Evolutionary conservation across 2,329 filamentous ascomycete genomes (phyloP).

Genomic region (Scorias spongiosa): DNA sequence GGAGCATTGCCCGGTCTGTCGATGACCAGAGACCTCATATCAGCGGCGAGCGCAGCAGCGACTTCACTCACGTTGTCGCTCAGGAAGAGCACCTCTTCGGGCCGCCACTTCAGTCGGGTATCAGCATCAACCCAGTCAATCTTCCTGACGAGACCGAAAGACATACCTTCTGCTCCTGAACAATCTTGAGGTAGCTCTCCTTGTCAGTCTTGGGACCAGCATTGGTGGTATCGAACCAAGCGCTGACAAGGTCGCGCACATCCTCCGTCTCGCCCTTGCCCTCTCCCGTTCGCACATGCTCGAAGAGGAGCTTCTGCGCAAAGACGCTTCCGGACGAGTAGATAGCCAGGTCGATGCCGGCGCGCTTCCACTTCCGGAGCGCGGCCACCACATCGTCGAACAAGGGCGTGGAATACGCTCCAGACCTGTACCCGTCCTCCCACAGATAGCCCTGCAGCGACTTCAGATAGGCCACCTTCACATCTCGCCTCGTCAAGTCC

Average conservation of each 20-base stretch:
- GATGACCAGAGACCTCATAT: conserved; percentile 28
- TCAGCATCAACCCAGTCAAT: neutral
- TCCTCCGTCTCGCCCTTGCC: conserved; percentile 41
- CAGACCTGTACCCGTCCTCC: conserved; percentile 56
- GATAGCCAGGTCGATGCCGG: conserved; percentile 48
- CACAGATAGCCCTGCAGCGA: conserved; percentile 67
- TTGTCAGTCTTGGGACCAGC: conserved; percentile 58
- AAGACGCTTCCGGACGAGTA: conserved; percentile 71
- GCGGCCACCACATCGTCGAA: conserved; percentile 55
- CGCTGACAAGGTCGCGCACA: conserved; percentile 42
- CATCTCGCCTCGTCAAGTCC: conserved; percentile 55
- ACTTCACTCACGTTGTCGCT: conserved; percentile 58
- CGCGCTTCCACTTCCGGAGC: conserved; percentile 37
- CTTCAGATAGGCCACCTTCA: conserved; percentile 66
- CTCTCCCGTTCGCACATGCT: conserved; percentile 29
- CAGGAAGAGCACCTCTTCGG: conserved; percentile 54
- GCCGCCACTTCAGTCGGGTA: conserved; percentile 23
- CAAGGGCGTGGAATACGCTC: conserved; percentile 54
- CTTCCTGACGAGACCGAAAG: neutral
- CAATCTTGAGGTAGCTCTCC: conserved; percentile 53
- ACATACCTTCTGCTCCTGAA: conserved; percentile 26
- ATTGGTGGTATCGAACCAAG: conserved; percentile 69
- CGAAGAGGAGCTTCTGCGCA: conserved; percentile 68
- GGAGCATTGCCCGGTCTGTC: conserved; percentile 55
- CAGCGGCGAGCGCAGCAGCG: conserved; percentile 27